phyloP scores from a whole-genome alignment of 495 filamentous ascomycete genomes.

The Penicillium roqueforti region DNA sequence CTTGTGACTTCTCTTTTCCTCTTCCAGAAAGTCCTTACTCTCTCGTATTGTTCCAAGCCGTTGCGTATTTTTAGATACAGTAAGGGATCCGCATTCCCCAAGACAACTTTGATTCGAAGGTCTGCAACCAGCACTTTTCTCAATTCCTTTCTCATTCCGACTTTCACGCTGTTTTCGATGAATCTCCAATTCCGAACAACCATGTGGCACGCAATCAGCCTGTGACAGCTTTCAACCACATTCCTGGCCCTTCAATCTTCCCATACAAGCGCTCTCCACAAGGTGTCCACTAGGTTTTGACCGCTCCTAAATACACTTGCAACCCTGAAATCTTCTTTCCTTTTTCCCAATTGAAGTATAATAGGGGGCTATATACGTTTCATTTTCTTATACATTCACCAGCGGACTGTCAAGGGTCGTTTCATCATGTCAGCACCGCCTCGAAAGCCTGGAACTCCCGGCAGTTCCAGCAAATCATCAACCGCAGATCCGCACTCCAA shows the following conservation, averaged over 20 bases:
- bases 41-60: conserved; percentile 10
- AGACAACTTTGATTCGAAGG: conserved; percentile 9
- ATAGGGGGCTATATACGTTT: conserved; percentile 8
- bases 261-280: conserved; percentile 16
- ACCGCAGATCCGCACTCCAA: conserved; percentile 31
- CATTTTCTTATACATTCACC: conserved; percentile 17
- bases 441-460: conserved; percentile 43
- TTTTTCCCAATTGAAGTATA: conserved; percentile 8
- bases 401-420: conserved; percentile 22
- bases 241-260: conserved; percentile 13
- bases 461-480: conserved; percentile 38
- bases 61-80: conserved; percentile 30
- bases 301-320: conserved; percentile 24
- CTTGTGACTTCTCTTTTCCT: background rate
- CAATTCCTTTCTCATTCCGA: conserved; percentile 23
- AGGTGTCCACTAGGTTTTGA: conserved; percentile 28
- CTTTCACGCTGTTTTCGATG: conserved; percentile 20
- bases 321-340: conserved; percentile 11
- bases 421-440: conserved; percentile 42
- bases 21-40: background rate
- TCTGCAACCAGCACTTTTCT: conserved; percentile 16
- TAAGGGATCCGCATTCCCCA: conserved; percentile 29
- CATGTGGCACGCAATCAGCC: conserved; percentile 28
- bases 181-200: conserved; percentile 18
- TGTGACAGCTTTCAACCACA: conserved; percentile 24